phyloP scores from a whole-genome alignment of 345 rosid species.

The Garcia nutans region DNA sequence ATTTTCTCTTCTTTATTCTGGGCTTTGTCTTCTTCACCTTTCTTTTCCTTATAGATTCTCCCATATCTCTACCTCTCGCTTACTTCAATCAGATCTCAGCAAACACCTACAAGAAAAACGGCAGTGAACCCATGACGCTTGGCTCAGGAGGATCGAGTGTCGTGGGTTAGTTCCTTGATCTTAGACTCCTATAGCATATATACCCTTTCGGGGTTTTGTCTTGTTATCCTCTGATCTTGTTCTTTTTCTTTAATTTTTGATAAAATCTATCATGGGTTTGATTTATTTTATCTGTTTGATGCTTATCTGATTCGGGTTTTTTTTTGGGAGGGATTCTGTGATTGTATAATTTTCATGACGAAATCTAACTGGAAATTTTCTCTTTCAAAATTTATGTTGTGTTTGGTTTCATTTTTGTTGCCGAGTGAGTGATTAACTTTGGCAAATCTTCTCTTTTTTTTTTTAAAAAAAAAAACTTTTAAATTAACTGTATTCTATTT shows the following conservation, averaged over 20 bases:
- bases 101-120: conserved; percentile 8
- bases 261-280: background rate
- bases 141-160: conserved; percentile 91
- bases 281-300: conserved; percentile 3
- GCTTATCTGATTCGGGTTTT: conserved; percentile 2
- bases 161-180: conserved; percentile 49
- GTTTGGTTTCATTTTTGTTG: background rate
- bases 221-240: conserved; percentile 14
- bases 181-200: background rate
- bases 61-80: background rate
- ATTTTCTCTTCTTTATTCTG: conserved; percentile 9
- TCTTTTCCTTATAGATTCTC: conserved; percentile 31
- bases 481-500: background rate
- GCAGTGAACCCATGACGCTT: conserved; percentile 54
- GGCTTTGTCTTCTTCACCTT: conserved; percentile 17
- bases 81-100: conserved; percentile 45
- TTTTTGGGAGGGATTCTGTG: conserved; percentile 7
- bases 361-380: background rate
- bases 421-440: background rate
- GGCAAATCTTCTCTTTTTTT: background rate
- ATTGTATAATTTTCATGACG: conserved; percentile 9
- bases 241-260: conserved; percentile 21
- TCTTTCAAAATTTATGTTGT: background rate
- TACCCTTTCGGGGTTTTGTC: background rate
- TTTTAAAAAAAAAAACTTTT: background rate